phyloP scores from a whole-genome alignment of 2,329 filamentous ascomycete genomes.

The Fusarium setosum region DNA sequence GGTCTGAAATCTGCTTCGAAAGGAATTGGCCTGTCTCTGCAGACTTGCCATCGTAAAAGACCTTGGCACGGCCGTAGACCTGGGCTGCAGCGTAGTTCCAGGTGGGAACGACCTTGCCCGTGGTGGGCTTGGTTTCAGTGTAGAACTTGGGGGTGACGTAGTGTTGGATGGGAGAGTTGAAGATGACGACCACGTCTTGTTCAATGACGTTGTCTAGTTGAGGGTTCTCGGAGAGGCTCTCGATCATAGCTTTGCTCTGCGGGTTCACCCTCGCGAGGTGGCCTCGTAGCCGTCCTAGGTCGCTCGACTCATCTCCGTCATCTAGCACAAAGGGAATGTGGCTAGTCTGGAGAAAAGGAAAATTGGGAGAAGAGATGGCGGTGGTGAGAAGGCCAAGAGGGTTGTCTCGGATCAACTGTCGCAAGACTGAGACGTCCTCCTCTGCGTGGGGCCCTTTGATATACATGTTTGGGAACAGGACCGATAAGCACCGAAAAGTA shows the following conservation, averaged over 20 bases:
- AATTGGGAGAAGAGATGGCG: conserved; percentile 61
- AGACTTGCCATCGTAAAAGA: conserved; percentile 63
- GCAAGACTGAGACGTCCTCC: conserved; percentile 58
- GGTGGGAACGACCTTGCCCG: conserved; percentile 75
- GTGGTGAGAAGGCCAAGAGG: conserved; percentile 73
- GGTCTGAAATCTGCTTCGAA: conserved; percentile 61
- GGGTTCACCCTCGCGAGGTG: conserved; percentile 74
- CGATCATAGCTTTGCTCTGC: conserved; percentile 70
- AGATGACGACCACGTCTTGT: conserved; percentile 71
- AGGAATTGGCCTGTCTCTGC: conserved; percentile 59
- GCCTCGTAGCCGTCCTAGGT: conserved; percentile 62
- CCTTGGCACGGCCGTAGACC: conserved; percentile 67
- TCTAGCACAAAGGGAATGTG: conserved; percentile 73
- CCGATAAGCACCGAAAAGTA: fast-evolving
- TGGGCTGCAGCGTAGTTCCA: conserved; percentile 78
- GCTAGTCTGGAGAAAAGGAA: conserved; percentile 66
- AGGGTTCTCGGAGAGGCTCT: conserved; percentile 45
- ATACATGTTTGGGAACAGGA: conserved; percentile 60
- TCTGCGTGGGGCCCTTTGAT: conserved; percentile 67
- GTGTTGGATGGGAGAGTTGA: conserved; percentile 68
- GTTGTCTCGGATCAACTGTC: conserved; percentile 67
- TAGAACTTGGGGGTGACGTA: conserved; percentile 79
- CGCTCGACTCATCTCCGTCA: conserved; percentile 52
- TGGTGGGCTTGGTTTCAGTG: conserved; percentile 70
- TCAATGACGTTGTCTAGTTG: conserved; percentile 47